Evolutionary conservation across 2,329 filamentous ascomycete species (phyloP).

Genomic region (Fusarium oligoseptatum): DNA sequence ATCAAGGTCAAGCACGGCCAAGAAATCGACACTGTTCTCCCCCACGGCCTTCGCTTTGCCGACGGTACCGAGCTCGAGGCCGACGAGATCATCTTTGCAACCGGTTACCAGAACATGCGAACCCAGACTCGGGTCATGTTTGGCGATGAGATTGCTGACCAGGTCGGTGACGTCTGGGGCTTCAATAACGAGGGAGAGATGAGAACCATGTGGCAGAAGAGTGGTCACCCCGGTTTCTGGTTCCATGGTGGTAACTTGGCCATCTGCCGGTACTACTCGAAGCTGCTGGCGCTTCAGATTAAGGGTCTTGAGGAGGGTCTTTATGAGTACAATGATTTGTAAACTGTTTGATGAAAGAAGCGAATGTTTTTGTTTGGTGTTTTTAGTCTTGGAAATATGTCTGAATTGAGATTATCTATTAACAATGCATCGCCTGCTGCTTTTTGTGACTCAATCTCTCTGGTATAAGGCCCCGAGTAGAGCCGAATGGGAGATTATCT

Average conservation of each 20-base stretch:
- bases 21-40: constrained; percentile 65
- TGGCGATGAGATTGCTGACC: constrained; percentile 71
- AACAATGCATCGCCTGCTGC: neutral
- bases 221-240: constrained; percentile 75
- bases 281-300: constrained; percentile 65
- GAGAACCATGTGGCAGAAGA: constrained; percentile 69
- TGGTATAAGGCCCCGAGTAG: too few species aligned
- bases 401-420: neutral
- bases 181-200: constrained; percentile 70
- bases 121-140: constrained; percentile 72
- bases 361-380: neutral
- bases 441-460: neutral
- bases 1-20: constrained; percentile 73
- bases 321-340: constrained; percentile 50
- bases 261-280: constrained; percentile 72
- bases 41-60: constrained; percentile 59
- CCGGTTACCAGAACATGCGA: constrained; percentile 77
- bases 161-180: constrained; percentile 72
- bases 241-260: constrained; percentile 75
- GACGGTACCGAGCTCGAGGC: constrained; percentile 70
- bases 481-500: too few species aligned
- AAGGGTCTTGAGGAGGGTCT: constrained; percentile 59
- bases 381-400: neutral
- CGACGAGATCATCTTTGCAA: constrained; percentile 74
- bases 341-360: neutral